phyloP scores from a whole-genome alignment of 1,139 yeast genomes.

The Candida albicans region DNA sequence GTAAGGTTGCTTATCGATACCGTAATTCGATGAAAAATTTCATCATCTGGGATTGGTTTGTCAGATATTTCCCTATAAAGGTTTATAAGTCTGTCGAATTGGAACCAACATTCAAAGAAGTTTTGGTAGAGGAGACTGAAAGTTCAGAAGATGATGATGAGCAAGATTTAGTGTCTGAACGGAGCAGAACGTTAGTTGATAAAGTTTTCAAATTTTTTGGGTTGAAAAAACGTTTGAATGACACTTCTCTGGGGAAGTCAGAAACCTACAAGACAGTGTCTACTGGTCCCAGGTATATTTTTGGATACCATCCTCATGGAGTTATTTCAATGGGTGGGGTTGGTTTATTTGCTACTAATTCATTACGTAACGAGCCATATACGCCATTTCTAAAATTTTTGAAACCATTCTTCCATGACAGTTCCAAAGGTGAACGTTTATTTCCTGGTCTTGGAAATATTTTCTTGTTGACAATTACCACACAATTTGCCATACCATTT shows the following conservation, averaged over 20 bases:
- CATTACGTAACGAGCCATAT: conserved; percentile 49
- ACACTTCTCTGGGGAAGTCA: conserved; percentile 7
- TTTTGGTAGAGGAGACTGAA: conserved; percentile 21
- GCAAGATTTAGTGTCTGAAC: conserved; percentile 44
- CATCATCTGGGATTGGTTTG: conserved; percentile 71
- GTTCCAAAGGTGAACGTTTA: conserved; percentile 42
- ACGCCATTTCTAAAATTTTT: conserved; percentile 55
- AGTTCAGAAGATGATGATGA: conserved; percentile 39
- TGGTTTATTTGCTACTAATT: conserved; percentile 84
- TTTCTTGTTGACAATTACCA: conserved; percentile 75
- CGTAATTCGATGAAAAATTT: conserved; percentile 60
- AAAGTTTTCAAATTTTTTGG: conserved; percentile 38
- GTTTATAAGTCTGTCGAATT: conserved; percentile 72
- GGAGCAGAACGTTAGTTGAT: conserved; percentile 39
- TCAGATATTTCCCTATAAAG: conserved; percentile 75
- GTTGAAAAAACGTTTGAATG: conserved; percentile 39
- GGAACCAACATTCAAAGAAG: conserved; percentile 67
- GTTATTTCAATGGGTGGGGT: conserved; percentile 91
- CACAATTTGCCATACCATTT: conserved; percentile 85
- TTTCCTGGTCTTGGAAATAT: conserved; percentile 82
- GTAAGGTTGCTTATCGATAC: conserved; percentile 59
- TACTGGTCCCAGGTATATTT: conserved; percentile 80
- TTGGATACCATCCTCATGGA: conserved; percentile 97
- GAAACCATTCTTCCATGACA: conserved; percentile 44
- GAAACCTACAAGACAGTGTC: conserved; percentile 28